A percentile compares a stretch with the other conserved stretches of the same genome.
phyloP scores from a whole-genome alignment of 2,329 filamentous ascomycete species.

The Chalara sp. region DNA sequence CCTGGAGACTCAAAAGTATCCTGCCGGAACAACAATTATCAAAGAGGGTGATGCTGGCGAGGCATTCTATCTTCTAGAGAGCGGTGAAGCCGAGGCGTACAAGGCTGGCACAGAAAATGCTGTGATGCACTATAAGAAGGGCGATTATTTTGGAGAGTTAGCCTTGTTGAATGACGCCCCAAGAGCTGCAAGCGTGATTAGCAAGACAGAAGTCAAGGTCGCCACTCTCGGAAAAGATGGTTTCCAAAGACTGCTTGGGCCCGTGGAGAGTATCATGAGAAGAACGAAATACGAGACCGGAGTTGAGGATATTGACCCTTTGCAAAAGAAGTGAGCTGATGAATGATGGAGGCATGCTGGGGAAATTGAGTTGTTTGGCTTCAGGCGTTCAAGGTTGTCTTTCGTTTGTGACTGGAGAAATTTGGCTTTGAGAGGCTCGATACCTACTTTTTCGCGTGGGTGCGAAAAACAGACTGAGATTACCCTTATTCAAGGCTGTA shows the following conservation, averaged over 20 bases:
- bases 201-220: conserved; percentile 83
- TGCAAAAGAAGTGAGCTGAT: conserved; percentile 23
- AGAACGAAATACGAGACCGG: conserved; percentile 56
- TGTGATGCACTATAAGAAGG: conserved; percentile 79
- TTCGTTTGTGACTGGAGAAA: too few species aligned
- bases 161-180: conserved; percentile 91
- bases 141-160: conserved; percentile 95
- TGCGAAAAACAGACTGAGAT: too few species aligned
- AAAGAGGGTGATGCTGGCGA: conserved; percentile 85
- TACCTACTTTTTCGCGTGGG: too few species aligned
- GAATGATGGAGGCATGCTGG: too few species aligned
- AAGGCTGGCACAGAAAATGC: conserved; percentile 65
- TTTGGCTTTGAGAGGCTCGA: too few species aligned
- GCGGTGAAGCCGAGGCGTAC: conserved; percentile 78
- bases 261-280: conserved; percentile 91
- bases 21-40: conserved; percentile 77
- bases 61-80: conserved; percentile 86
- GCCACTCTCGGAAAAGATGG: conserved; percentile 88
- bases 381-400: too few species aligned
- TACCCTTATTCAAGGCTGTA: too few species aligned
- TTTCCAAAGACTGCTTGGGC: conserved; percentile 87
- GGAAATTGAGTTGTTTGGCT: too few species aligned
- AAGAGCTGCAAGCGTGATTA: conserved; percentile 81
- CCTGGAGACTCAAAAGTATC: conserved; percentile 82
- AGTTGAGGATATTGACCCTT: conserved; percentile 61